A percentile compares a stretch with the other conserved stretches of the same genome.
These are phyloP conservation scores for Penicillium samsonianum DNA, from an alignment of 495 filamentous ascomycete genomes.

Conservation along the genomic window DNA sequence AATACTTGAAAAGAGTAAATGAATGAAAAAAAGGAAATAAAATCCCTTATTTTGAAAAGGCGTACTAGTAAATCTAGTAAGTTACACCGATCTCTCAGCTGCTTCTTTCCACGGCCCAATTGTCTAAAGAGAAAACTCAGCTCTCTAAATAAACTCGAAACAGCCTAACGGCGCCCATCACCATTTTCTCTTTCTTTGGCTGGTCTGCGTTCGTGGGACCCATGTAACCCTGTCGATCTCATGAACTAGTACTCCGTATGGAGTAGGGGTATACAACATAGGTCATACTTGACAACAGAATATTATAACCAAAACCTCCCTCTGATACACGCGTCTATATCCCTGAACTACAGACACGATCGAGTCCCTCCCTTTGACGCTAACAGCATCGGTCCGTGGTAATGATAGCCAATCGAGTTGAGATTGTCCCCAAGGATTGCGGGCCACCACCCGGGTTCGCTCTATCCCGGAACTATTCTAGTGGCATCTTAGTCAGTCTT, in stretches of 20 bases:
- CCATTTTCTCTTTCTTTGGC: slow-evolving; percentile 2
- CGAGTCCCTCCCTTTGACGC: slow-evolving; percentile 6
- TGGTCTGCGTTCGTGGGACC: slow-evolving; percentile 15
- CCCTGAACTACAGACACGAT: not conserved
- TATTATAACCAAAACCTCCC: not conserved
- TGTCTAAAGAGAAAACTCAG: slow-evolving; percentile 17
- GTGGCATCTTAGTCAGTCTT: slow-evolving; percentile 21
- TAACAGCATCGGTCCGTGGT: slow-evolving; percentile 6
- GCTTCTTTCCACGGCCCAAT: slow-evolving; percentile 38
- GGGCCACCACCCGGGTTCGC: slow-evolving; percentile 28
- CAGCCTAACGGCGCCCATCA: slow-evolving; percentile 44
- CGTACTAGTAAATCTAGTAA: slow-evolving; percentile 2
- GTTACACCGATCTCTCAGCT: slow-evolving; percentile 27
- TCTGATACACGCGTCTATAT: not conserved
- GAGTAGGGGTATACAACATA: not conserved
- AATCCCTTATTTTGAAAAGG: not conserved
- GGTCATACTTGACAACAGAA: not conserved
- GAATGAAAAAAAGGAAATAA: slow-evolving; percentile 7
- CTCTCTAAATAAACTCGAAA: slow-evolving; percentile 50
- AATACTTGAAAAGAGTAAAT: slow-evolving; percentile 10
- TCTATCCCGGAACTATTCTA: slow-evolving; percentile 14
- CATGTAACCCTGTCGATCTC: slow-evolving; percentile 19
- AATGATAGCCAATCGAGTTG: slow-evolving; percentile 6
- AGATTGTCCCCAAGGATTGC: slow-evolving; percentile 15
- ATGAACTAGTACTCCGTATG: slow-evolving; percentile 9